A percentile compares a stretch with the other conserved stretches of the same genome.
These are phyloP conservation scores for Pugionium dolabratum DNA, from an alignment of 345 rosid species.

Conservation along the genomic window DNA sequence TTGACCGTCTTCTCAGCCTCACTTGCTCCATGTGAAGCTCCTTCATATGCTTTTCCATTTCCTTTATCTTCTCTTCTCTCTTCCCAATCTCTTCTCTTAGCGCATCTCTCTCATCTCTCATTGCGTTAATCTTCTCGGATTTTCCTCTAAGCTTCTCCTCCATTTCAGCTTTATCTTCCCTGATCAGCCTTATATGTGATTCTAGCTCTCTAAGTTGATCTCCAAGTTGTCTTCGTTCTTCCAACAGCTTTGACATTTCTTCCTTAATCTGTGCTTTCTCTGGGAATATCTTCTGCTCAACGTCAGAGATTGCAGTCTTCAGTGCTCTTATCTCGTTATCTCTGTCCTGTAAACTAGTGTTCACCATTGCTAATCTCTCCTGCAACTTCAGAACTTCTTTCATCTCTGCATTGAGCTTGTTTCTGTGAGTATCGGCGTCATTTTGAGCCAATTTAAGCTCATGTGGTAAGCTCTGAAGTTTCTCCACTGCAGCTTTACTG, in stretches of 20 bases:
- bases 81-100: constrained; percentile 44
- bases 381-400: constrained; percentile 59
- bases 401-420: constrained; percentile 57
- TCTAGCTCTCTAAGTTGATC: constrained; percentile 65
- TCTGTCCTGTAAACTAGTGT: constrained; percentile 64
- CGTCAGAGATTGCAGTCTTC: constrained; percentile 58
- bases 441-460: constrained; percentile 56
- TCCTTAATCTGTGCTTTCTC: constrained; percentile 66
- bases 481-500: constrained; percentile 33
- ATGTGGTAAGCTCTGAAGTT: constrained; percentile 42
- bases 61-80: constrained; percentile 44
- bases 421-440: constrained; percentile 48
- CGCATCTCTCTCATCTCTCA: constrained; percentile 46
- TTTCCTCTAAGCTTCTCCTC: constrained; percentile 46
- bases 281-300: constrained; percentile 64
- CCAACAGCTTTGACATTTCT: constrained; percentile 59
- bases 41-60: constrained; percentile 53
- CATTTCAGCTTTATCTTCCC: constrained; percentile 48
- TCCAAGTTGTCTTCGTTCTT: constrained; percentile 45
- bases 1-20: constrained; percentile 47
- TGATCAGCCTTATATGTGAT: constrained; percentile 50
- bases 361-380: constrained; percentile 53
- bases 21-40: constrained; percentile 54
- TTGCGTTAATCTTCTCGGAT: constrained; percentile 41
- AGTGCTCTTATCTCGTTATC: constrained; percentile 64